Percentiles rank a stretch among this genome's conserved stretches.
phyloP scores from a whole-genome alignment of 2,329 filamentous ascomycete species.

The Fusarium temperatum region DNA sequence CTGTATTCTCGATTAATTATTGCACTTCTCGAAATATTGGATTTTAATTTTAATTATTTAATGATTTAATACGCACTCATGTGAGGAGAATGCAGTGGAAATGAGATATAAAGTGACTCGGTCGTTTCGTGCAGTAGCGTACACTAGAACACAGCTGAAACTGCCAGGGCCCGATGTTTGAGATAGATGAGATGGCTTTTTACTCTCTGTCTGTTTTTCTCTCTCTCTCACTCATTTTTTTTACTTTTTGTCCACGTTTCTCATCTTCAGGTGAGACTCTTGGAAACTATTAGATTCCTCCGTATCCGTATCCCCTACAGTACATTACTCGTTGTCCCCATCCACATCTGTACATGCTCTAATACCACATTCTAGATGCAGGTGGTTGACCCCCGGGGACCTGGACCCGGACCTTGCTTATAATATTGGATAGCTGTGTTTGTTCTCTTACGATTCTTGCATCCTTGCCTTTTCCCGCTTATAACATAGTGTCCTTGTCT shows the following conservation, averaged over 20 bases:
- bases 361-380: not conserved
- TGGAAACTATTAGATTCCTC: not conserved
- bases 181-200: conserved; percentile 11
- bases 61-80: not conserved
- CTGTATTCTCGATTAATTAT: not conserved
- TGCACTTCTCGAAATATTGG: not conserved
- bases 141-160: conserved; percentile 27
- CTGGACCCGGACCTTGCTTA: not conserved
- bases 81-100: conserved; percentile 18
- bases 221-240: not conserved
- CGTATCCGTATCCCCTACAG: too few relatives aligned
- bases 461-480: not conserved
- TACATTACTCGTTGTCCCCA: not conserved
- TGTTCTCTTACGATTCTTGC: conserved; percentile 12
- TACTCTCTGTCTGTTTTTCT: not conserved
- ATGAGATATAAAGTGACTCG: conserved; percentile 21
- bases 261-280: conserved; percentile 11
- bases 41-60: not conserved
- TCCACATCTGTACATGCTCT: not conserved
- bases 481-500: conserved; percentile 15
- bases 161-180: conserved; percentile 12
- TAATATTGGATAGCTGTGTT: not conserved
- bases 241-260: conserved; percentile 1
- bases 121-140: conserved; percentile 28
- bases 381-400: not conserved